These are phyloP conservation scores for Metarhizium brunneum DNA, from an alignment of 2,329 filamentous ascomycete species.

Conservation along the genomic window DNA sequence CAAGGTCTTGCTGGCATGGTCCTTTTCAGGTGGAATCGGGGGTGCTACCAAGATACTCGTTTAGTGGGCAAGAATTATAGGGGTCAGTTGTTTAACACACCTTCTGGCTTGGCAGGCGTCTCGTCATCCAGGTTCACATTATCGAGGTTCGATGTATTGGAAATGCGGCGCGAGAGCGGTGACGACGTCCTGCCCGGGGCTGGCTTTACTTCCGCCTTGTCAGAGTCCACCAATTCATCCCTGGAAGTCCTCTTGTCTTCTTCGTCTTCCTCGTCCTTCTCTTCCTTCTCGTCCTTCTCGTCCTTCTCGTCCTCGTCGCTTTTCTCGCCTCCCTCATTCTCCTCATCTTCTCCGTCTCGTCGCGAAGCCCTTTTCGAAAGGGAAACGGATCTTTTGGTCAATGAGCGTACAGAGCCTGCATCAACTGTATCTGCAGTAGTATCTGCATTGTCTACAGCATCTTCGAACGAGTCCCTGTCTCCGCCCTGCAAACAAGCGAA, in stretches of 20 bases:
- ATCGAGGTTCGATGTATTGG: constrained; percentile 39
- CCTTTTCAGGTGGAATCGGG: constrained; percentile 24
- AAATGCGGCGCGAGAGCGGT: constrained; percentile 33
- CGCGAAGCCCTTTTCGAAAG: constrained; percentile 23
- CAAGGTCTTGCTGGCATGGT: constrained; percentile 43
- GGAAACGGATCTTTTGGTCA: constrained; percentile 40
- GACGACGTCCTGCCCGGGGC: constrained; percentile 25
- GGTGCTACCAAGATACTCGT: constrained; percentile 17
- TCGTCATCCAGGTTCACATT: constrained; percentile 62
- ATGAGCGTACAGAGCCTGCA: constrained; percentile 52
- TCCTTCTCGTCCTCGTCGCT: too few species aligned
- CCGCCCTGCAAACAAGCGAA: constrained; percentile 14
- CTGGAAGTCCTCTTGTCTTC: background rate
- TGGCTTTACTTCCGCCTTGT: constrained; percentile 12
- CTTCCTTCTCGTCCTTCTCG: constrained; percentile 4
- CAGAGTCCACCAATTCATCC: constrained; percentile 6
- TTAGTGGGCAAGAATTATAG: background rate
- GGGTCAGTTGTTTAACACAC: constrained; percentile 14
- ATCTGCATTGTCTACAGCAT: constrained; percentile 55
- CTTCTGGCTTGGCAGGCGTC: constrained; percentile 22
- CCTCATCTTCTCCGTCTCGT: constrained; percentile 2
- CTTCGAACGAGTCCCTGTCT: constrained; percentile 56
- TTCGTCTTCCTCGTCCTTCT: background rate
- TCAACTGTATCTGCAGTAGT: constrained; percentile 55
- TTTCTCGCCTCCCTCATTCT: background rate